These are phyloP conservation scores for Cryphonectria parasitica DNA, from an alignment of 2,329 filamentous ascomycete species.

Conservation along the genomic window DNA sequence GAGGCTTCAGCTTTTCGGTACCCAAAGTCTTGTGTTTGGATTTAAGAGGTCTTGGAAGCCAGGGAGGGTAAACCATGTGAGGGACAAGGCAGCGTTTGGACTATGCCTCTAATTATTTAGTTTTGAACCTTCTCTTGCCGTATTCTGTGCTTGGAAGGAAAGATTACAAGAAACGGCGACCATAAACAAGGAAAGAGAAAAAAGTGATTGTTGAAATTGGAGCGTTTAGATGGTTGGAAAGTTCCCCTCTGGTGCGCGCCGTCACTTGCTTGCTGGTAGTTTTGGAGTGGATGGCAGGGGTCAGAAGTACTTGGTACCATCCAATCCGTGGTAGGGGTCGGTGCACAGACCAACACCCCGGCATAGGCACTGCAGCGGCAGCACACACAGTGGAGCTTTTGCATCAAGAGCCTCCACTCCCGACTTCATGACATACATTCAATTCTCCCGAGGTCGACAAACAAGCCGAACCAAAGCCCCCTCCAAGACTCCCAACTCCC, in stretches of 20 bases:
- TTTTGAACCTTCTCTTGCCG: neutral
- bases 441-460: neutral
- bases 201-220: neutral
- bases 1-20: slow-evolving; percentile 2
- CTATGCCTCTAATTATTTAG: neutral
- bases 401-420: slow-evolving; percentile 8
- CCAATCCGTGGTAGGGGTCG: neutral
- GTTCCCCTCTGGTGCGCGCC: slow-evolving; percentile 4
- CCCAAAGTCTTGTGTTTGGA: neutral
- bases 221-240: slow-evolving; percentile 1
- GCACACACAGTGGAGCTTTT: slow-evolving; percentile 12
- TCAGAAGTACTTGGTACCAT: slow-evolving; percentile 1
- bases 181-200: neutral
- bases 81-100: neutral
- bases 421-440: slow-evolving; percentile 11
- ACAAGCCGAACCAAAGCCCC: too few relatives aligned
- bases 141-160: neutral
- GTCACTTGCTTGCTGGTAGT: neutral
- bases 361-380: slow-evolving; percentile 1
- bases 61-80: neutral
- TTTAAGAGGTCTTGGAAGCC: neutral
- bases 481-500: neutral
- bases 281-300: neutral
- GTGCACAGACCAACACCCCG: neutral
- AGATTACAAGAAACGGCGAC: neutral